Evolutionary conservation across 169 alveolate genomes (phyloP).

Genomic region (Theileria equi): DNA sequence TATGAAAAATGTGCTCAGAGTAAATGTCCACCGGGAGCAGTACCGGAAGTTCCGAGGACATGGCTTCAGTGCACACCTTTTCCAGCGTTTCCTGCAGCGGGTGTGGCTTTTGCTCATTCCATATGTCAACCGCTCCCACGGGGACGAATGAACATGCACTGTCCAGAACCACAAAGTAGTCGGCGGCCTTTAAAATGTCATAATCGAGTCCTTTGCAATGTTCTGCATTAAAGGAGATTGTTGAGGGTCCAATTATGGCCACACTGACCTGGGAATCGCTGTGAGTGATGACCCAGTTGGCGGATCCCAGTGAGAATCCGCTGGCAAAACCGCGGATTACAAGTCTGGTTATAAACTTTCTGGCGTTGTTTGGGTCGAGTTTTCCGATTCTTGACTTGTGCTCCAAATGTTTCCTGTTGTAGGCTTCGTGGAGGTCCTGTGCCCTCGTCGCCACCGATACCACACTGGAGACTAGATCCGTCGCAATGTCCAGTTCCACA

Average conservation of each 20-base stretch:
- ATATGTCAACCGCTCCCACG: not conserved
- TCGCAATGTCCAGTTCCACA: conserved; percentile 4
- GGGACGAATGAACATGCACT: not conserved
- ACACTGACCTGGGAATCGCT: conserved; percentile 1
- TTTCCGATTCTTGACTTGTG: not conserved
- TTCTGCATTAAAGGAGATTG: not conserved
- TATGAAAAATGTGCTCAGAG: conserved; percentile 17
- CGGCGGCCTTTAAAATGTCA: not conserved
- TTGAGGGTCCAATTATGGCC: conserved; percentile 19
- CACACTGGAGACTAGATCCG: not conserved
- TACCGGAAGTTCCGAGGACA: not conserved
- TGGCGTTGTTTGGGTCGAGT: not conserved
- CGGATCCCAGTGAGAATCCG: conserved; percentile 51
- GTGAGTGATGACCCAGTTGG: conserved; percentile 39
- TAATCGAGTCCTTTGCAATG: not conserved
- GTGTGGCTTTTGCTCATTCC: not conserved
- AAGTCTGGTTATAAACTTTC: not conserved
- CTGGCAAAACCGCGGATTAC: conserved; percentile 39
- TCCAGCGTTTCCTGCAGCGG: not conserved
- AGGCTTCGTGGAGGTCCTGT: not conserved
- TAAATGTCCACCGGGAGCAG: conserved; percentile 34
- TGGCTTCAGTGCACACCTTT: not conserved
- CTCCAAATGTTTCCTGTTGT: not conserved
- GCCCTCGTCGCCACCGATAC: not conserved
- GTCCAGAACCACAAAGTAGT: not conserved